A percentile compares a stretch with the other conserved stretches of the same genome.
phyloP scores from a whole-genome alignment of 768 basidiomycete genomes.

The Leccinum variicolor region DNA sequence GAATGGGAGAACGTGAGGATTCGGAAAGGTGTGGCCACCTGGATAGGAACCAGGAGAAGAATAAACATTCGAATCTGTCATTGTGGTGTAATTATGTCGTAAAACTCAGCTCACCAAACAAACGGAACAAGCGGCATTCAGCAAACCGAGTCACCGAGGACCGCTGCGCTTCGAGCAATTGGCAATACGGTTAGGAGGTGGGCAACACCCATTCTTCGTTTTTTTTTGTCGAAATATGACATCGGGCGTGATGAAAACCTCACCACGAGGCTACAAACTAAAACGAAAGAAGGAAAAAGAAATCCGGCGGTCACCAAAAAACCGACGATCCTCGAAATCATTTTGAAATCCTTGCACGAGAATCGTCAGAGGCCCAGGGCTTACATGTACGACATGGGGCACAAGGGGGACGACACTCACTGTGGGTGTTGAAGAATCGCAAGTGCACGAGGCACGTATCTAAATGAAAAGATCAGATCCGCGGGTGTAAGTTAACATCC shows the following conservation, averaged over 20 bases:
- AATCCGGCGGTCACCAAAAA: background rate
- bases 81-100: constrained; percentile 31
- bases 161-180: constrained; percentile 12
- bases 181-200: constrained; percentile 13
- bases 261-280: background rate
- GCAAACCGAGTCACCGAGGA: constrained; percentile 6
- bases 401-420: constrained; percentile 8
- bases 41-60: constrained; percentile 12
- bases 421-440: background rate
- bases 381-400: constrained; percentile 1
- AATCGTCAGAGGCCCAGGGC: background rate
- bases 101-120: constrained; percentile 26
- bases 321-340: background rate
- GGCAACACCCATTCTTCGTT: constrained; percentile 1
- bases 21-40: background rate
- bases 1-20: constrained; percentile 2
- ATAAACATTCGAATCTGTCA: constrained; percentile 16
- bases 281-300: background rate
- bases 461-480: constrained; percentile 28
- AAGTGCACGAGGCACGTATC: constrained; percentile 25
- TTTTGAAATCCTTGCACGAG: background rate
- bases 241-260: constrained; percentile 5
- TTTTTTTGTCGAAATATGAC: constrained; percentile 7
- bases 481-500: constrained; percentile 27
- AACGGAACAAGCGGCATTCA: constrained; percentile 18